Base-by-base conservation (phyloP, 202 grass and related monocot genomes). In the Schoenoplectus triqueter region DNA sequence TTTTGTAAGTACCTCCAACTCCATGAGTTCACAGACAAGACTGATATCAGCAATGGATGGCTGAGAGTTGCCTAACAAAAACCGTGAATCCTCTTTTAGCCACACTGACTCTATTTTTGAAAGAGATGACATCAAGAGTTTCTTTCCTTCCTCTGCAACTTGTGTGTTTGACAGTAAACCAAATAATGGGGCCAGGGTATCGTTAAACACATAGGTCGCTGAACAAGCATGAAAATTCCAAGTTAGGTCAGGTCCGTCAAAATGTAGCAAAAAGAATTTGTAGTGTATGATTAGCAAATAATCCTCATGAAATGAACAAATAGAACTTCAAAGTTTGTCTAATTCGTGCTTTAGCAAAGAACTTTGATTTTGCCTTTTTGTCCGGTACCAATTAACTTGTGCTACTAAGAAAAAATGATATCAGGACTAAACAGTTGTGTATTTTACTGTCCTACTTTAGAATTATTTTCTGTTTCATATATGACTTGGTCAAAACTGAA, bases 1-100 rank as follows among this genome's bases (percentile, higher is more conserved):
- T 73, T 45, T 56, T 3, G 2, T 3, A 80, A 80, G 21, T 93
- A 95, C 95, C 93, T 98, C 93, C 48, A 95, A 65, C 57, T 98
- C 91, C 92, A 95, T 92, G 75, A 98, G 92, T 87, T 94, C 92
- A 59, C 95, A 98, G 39, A 95, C 91, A 80, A 98, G 92, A 88
- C 91, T 92, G 70, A 95, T 88, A 83, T 97, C 92, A 59, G 92
- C 91, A 50, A 98, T 91, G 1, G 93, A 91, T 77, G 93, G 93
- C 71, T 87, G 88, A 46, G 82, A 91, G 45, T 63, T 93, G 66
- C 92, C 92, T 14, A 90, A 51, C 84, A 98, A 84, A 88, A 98
- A 98, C 63, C 91, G 90, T 10, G 88, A 62, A 44, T 92, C 85
- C 44, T 89, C 89, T 79, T 95, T 95, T 39, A 98, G 91, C 91